Percentiles rank a stretch among this genome's conserved stretches.
phyloP scores from a whole-genome alignment of 2,329 filamentous ascomycete species.

The Helotiales sp. region DNA sequence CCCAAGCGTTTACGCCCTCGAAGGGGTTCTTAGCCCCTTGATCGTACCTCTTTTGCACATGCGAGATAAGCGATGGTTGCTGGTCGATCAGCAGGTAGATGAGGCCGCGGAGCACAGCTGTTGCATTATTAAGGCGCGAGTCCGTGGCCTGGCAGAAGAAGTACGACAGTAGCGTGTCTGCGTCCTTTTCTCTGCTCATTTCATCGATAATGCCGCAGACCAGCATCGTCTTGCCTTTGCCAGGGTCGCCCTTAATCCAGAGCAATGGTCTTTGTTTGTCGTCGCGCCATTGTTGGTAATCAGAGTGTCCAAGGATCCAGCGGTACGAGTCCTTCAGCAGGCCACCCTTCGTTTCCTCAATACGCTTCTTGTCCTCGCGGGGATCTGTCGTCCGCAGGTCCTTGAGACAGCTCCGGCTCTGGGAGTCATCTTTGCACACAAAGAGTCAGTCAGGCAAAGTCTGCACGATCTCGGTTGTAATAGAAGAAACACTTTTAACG shows the following conservation, averaged over 20 bases:
- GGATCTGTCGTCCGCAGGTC: slow-evolving; percentile 14
- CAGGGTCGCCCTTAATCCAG: too few relatives aligned
- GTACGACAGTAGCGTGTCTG: slow-evolving; percentile 32
- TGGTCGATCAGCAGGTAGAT: slow-evolving; percentile 48
- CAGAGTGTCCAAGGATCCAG: slow-evolving; percentile 17
- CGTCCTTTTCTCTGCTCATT: not conserved
- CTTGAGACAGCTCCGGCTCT: slow-evolving; percentile 9
- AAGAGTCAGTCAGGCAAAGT: too few relatives aligned
- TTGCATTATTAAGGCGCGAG: slow-evolving; percentile 46
- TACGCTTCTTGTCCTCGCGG: slow-evolving; percentile 18
- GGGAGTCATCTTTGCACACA: too few relatives aligned
- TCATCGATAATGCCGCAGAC: slow-evolving; percentile 14
- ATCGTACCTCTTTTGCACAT: slow-evolving; percentile 22
- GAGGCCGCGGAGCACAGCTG: too few relatives aligned
- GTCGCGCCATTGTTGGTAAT: slow-evolving; percentile 20
- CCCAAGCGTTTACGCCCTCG: slow-evolving; percentile 19
- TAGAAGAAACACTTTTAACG: too few relatives aligned
- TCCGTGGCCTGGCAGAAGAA: slow-evolving; percentile 53
- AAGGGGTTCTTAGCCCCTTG: slow-evolving; percentile 10
- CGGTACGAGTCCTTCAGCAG: slow-evolving; percentile 19
- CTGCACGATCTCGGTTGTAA: too few relatives aligned
- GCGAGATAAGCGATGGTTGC: slow-evolving; percentile 41
- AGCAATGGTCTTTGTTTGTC: slow-evolving; percentile 7
- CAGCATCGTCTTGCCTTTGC: too few relatives aligned
- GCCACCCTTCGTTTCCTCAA: slow-evolving; percentile 32